Percentiles rank a stretch among this genome's conserved stretches.
Conservation (phyloP, 768 basidiomycete species). For the Pleurotus djamor region DNA sequence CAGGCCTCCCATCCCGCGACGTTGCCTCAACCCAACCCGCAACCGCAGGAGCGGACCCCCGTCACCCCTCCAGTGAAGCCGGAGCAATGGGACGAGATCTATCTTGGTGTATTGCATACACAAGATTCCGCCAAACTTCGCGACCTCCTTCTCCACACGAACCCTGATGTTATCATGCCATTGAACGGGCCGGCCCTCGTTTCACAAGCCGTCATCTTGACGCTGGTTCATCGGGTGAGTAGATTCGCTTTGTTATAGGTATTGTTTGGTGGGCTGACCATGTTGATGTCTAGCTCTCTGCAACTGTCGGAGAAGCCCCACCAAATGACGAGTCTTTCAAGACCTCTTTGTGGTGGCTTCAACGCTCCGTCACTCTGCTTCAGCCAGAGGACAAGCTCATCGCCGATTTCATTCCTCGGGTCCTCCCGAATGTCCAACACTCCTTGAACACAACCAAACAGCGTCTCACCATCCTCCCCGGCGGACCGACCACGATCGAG, state of each 20-base stretch:
- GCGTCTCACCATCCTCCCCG: conserved; percentile 74
- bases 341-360: conserved; percentile 83
- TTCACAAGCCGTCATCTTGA: conserved; percentile 83
- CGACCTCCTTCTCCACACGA: conserved; percentile 69
- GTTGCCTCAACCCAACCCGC: conserved; percentile 52
- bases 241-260: neutral
- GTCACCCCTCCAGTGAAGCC: conserved; percentile 51
- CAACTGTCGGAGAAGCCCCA: conserved; percentile 70
- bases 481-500: conserved; percentile 64
- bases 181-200: conserved; percentile 65
- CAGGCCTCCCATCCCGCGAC: conserved; percentile 81
- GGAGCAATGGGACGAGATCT: conserved; percentile 86
- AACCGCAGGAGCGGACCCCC: conserved; percentile 20
- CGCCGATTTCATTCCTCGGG: conserved; percentile 77
- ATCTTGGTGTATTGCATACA: conserved; percentile 71
- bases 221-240: conserved; percentile 79
- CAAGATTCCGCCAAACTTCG: conserved; percentile 76
- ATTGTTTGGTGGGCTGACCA: neutral
- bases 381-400: conserved; percentile 84
- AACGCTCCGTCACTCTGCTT: conserved; percentile 67
- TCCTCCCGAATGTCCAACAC: conserved; percentile 76
- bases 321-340: conserved; percentile 83
- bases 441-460: conserved; percentile 79
- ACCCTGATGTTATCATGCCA: conserved; percentile 81
- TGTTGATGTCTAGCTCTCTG: conserved; percentile 52